These are phyloP conservation scores for Candida sonorensis DNA, from an alignment of 805 yeast species.

Conservation along the genomic window DNA sequence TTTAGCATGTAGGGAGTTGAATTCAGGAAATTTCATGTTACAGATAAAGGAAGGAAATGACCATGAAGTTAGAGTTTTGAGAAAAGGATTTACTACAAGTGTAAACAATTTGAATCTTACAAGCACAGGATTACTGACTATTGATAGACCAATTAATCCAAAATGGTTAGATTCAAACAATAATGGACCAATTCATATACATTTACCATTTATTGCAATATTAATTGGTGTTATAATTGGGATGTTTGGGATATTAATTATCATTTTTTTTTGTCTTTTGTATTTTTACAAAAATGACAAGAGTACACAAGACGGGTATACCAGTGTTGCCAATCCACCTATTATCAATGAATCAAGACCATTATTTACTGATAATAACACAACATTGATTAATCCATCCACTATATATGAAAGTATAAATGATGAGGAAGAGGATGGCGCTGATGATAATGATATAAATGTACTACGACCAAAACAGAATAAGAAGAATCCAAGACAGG, in stretches of 20 bases:
- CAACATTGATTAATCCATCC: constrained; percentile 1
- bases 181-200: constrained; percentile 44
- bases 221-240: constrained; percentile 65
- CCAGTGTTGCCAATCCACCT: too few relatives aligned
- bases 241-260: constrained; percentile 31
- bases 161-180: constrained; percentile 44
- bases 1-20: constrained; percentile 35
- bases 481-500: constrained; percentile 1
- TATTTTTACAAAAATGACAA: too few relatives aligned
- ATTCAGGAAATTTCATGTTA: constrained; percentile 31
- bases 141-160: constrained; percentile 63
- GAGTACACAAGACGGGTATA: too few relatives aligned
- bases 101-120: too few relatives aligned
- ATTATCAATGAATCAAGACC: too few relatives aligned
- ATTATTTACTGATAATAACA: constrained; percentile 3
- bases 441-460: constrained; percentile 3
- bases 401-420: constrained; percentile 1
- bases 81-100: constrained; percentile 56
- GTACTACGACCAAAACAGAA: too few relatives aligned
- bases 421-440: constrained; percentile 1
- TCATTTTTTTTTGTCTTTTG: constrained; percentile 32
- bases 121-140: constrained; percentile 48
- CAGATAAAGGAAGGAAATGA: constrained; percentile 41
- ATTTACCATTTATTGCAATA: constrained; percentile 60
- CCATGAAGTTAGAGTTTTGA: constrained; percentile 51